Conservation (phyloP, 139 green algal genomes). For the Chlorella sp. region DNA sequence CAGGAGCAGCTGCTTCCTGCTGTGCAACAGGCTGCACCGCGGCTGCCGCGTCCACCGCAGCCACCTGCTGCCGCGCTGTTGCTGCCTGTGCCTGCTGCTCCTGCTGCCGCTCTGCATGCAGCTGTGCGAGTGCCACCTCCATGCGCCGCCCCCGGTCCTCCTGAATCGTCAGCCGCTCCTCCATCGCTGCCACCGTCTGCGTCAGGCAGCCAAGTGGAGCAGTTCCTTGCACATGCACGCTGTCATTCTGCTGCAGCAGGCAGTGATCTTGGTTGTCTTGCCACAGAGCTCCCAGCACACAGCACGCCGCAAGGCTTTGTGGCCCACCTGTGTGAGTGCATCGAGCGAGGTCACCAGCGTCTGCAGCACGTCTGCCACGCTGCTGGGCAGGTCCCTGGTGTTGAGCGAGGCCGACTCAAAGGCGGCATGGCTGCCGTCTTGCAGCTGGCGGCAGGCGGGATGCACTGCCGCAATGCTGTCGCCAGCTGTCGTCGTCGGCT, state of each 20-base stretch:
- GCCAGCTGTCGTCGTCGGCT: neutral
- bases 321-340: constrained; percentile 68
- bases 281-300: neutral
- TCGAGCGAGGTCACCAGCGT: constrained; percentile 85
- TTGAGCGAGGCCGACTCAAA: constrained; percentile 62
- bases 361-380: constrained; percentile 73
- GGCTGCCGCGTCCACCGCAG: neutral
- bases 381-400: constrained; percentile 58
- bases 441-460: neutral
- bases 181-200: constrained; percentile 82
- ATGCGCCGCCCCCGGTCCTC: constrained; percentile 70
- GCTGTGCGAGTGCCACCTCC: constrained; percentile 10
- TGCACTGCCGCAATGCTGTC: neutral
- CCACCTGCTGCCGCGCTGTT: neutral
- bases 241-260: no score
- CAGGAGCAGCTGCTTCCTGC: neutral
- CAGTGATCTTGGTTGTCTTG: neutral
- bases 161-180: constrained; percentile 81
- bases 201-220: neutral
- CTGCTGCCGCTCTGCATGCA: neutral
- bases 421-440: constrained; percentile 10
- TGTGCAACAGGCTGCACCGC: neutral
- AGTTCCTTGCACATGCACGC: no score
- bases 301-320: no score
- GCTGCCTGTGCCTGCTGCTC: neutral